Evolutionary conservation across 2,329 filamentous ascomycete genomes (phyloP).

Genomic region (Penicillium olsonii): DNA sequence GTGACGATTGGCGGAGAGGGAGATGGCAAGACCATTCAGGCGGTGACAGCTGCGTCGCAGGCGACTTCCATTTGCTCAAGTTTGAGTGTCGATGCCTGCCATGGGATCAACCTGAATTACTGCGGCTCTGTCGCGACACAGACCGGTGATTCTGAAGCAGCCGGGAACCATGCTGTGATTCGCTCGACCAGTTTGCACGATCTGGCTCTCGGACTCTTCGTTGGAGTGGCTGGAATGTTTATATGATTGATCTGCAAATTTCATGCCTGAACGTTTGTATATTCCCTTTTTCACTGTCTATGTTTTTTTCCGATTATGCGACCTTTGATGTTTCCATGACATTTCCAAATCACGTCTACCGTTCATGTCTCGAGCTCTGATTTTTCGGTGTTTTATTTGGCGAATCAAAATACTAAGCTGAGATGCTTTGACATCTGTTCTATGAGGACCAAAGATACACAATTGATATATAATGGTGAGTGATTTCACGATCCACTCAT

Average conservation of each 20-base stretch:
- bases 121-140: constrained; percentile 38
- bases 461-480: too few relatives aligned
- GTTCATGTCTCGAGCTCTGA: neutral
- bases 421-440: too few relatives aligned
- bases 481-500: too few relatives aligned
- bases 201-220: constrained; percentile 41
- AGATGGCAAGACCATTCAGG: constrained; percentile 52
- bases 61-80: constrained; percentile 50
- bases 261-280: constrained; percentile 7
- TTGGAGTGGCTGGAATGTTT: constrained; percentile 51
- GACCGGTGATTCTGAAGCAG: constrained; percentile 32
- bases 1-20: constrained; percentile 54
- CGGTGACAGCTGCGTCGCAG: constrained; percentile 43
- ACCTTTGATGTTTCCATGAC: neutral
- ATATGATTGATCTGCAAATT: constrained; percentile 28
- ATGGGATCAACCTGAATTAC: constrained; percentile 49
- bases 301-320: neutral
- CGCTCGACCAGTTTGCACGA: constrained; percentile 45
- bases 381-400: neutral
- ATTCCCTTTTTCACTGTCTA: constrained; percentile 9
- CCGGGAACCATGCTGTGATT: constrained; percentile 31
- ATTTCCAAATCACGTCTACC: neutral
- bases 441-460: too few relatives aligned
- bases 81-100: constrained; percentile 50
- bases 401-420: neutral